phyloP scores from a whole-genome alignment of 1,139 yeast genomes.

The Candida mesenterica region DNA sequence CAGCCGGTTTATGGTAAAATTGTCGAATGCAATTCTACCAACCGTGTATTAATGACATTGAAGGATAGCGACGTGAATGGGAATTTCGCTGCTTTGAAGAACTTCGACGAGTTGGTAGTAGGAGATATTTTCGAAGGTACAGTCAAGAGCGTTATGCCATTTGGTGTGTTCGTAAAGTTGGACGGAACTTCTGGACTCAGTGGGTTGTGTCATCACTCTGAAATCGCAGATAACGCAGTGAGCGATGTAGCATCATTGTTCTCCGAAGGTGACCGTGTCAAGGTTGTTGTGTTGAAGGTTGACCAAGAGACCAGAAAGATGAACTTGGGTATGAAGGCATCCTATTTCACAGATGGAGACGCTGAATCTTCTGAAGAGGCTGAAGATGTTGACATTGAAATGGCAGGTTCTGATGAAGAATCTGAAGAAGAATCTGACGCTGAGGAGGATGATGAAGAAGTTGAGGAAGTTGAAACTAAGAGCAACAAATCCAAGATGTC shows the following conservation, averaged over 20 bases:
- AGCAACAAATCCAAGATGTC: constrained; percentile 38
- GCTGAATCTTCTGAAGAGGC: constrained; percentile 27
- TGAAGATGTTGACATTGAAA: constrained; percentile 22
- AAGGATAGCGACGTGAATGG: constrained; percentile 82
- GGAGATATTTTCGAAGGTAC: constrained; percentile 79
- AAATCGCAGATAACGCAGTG: constrained; percentile 69
- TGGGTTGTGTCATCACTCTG: constrained; percentile 86
- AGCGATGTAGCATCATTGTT: constrained; percentile 60
- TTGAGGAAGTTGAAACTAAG: constrained; percentile 5
- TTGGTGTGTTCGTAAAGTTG: constrained; percentile 84
- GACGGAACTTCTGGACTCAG: constrained; percentile 72
- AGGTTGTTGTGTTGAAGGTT: constrained; percentile 70
- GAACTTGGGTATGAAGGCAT: constrained; percentile 91
- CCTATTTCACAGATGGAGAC: constrained; percentile 60
- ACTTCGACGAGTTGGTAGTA: constrained; percentile 61
- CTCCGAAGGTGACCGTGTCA: constrained; percentile 86
- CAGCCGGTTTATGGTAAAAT: constrained; percentile 80
- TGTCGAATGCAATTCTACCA: constrained; percentile 58
- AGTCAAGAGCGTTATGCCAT: constrained; percentile 77
- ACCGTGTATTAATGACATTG: constrained; percentile 71
- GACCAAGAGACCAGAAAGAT: constrained; percentile 68
- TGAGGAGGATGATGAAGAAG: constrained; percentile 19
- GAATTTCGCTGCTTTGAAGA: constrained; percentile 53
- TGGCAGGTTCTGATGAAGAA: constrained; percentile 16
- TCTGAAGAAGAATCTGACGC: constrained; percentile 19